phyloP scores from a whole-genome alignment of 495 filamentous ascomycete species.

The Lentithecium fluviatile region DNA sequence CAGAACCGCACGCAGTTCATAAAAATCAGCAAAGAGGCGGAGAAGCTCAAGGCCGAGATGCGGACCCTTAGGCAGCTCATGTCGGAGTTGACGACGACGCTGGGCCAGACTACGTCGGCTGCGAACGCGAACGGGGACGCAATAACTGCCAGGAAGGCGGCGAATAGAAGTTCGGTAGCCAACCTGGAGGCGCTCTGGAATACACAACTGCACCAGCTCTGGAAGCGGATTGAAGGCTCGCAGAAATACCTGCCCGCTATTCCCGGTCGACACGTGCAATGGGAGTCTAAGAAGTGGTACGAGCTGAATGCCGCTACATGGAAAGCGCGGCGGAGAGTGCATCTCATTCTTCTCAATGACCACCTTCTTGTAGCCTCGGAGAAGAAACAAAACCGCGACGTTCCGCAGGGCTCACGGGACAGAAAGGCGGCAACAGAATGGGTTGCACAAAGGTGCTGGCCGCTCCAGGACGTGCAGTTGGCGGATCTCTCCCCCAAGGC shows the following conservation, averaged over 20 bases:
- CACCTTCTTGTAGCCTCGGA: constrained; percentile 90
- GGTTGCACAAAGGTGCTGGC: constrained; percentile 93
- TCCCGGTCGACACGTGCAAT: constrained; percentile 84
- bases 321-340: constrained; percentile 80
- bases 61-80: constrained; percentile 81
- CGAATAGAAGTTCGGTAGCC: constrained; percentile 79
- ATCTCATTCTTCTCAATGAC: constrained; percentile 91
- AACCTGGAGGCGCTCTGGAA: constrained; percentile 96
- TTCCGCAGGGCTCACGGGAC: constrained; percentile 41
- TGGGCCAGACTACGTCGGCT: constrained; percentile 65
- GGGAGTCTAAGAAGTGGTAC: constrained; percentile 88
- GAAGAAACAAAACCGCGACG: constrained; percentile 81
- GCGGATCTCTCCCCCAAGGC: constrained; percentile 74
- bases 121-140: constrained; percentile 35
- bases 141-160: constrained; percentile 58
- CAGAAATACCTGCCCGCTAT: constrained; percentile 94
- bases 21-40: constrained; percentile 97
- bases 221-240: constrained; percentile 93
- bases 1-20: constrained; percentile 98
- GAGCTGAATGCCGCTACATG: constrained; percentile 97
- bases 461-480: constrained; percentile 87
- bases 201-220: constrained; percentile 78
- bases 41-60: constrained; percentile 97
- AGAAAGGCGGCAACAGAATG: constrained; percentile 56
- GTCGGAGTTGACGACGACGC: constrained; percentile 73